Evolutionary conservation across 805 yeast species (phyloP).

Genomic region (Candida coquimbonensis): DNA sequence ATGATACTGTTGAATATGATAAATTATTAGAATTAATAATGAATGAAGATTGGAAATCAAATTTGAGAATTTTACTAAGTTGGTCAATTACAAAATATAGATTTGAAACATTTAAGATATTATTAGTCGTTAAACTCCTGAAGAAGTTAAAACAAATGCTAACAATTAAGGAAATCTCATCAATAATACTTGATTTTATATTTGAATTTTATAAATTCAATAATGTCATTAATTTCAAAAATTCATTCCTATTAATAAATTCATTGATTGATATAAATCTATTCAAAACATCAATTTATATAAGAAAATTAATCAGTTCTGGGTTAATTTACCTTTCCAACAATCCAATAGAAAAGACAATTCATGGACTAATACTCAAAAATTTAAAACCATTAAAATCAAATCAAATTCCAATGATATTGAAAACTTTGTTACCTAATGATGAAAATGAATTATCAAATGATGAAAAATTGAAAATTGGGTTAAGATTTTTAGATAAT

Average conservation of each 20-base stretch:
- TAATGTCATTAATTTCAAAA: constrained; percentile 27
- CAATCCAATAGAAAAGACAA: constrained; percentile 41
- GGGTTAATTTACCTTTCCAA: constrained; percentile 66
- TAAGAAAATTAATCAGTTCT: constrained; percentile 76
- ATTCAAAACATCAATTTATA: constrained; percentile 49
- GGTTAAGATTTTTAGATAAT: constrained; percentile 28
- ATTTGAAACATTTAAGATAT: constrained; percentile 11
- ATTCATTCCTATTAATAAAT: constrained; percentile 39
- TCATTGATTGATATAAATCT: constrained; percentile 33
- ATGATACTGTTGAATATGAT: constrained; percentile 26
- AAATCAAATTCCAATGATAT: constrained; percentile 48
- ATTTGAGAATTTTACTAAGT: constrained; percentile 28
- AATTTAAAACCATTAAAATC: constrained; percentile 50
- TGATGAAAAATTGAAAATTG: constrained; percentile 19
- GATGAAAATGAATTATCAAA: constrained; percentile 5
- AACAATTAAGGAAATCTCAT: constrained; percentile 29
- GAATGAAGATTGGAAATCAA: constrained; percentile 27
- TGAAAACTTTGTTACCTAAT: constrained; percentile 34
- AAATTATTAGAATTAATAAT: constrained; percentile 22
- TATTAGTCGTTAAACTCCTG: constrained; percentile 11
- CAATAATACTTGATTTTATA: constrained; percentile 27
- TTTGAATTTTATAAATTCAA: constrained; percentile 30
- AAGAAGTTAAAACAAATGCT: constrained; percentile 10
- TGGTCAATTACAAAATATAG: constrained; percentile 34
- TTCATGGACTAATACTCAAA: constrained; percentile 50